Conservation (phyloP, 768 basidiomycete species). For the Kwoniella mangroviensis region DNA sequence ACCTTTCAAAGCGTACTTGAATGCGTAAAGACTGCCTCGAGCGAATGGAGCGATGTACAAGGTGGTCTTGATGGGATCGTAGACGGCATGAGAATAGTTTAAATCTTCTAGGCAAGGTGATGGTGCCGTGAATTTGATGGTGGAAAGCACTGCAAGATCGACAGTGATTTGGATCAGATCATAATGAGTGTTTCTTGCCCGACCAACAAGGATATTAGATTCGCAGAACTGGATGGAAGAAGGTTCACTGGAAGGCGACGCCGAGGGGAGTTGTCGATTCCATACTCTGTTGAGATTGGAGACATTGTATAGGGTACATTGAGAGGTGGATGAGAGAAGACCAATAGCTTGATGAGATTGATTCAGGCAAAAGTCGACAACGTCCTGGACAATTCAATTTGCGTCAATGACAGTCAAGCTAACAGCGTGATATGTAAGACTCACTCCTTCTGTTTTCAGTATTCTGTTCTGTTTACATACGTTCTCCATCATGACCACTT, state of each 20-base stretch:
- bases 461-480: slow-evolving; percentile 26
- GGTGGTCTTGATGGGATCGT: slow-evolving; percentile 31
- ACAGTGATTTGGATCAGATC: slow-evolving; percentile 48
- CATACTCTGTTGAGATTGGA: slow-evolving; percentile 39
- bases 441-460: slow-evolving; percentile 43
- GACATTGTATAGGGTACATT: slow-evolving; percentile 40
- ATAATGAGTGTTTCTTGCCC: slow-evolving; percentile 38
- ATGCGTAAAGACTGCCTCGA: slow-evolving; percentile 39
- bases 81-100: slow-evolving; percentile 38
- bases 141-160: slow-evolving; percentile 37
- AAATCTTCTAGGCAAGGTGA: slow-evolving; percentile 13
- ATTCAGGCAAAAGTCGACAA: slow-evolving; percentile 46
- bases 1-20: slow-evolving; percentile 44
- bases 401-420: background rate
- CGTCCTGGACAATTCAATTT: slow-evolving; percentile 26
- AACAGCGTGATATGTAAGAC: background rate
- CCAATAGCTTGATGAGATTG: slow-evolving; percentile 45
- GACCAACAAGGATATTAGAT: slow-evolving; percentile 43
- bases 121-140: slow-evolving; percentile 35
- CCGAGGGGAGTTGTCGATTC: slow-evolving; percentile 35
- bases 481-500: background rate
- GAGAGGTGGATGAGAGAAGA: slow-evolving; percentile 26
- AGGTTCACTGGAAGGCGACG: slow-evolving; percentile 7
- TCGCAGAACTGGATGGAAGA: slow-evolving; percentile 47
- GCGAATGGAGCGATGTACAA: slow-evolving; percentile 40